Evolutionary conservation across 768 basidiomycete species (phyloP).

Genomic region (Hygrophorus russula): DNA sequence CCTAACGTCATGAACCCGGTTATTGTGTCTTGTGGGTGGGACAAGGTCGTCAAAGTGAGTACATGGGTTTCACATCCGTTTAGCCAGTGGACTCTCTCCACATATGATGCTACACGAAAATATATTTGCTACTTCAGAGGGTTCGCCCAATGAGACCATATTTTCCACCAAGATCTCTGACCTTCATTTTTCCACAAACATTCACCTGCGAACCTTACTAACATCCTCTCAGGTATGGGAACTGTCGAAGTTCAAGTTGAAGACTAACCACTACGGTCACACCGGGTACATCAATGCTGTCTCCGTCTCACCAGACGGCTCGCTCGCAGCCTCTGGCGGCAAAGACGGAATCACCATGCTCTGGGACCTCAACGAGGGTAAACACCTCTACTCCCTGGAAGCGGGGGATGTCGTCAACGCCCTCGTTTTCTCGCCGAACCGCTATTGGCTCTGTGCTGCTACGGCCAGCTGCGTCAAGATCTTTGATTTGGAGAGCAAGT

Average conservation of each 20-base stretch:
- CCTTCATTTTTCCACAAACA: conserved; percentile 10
- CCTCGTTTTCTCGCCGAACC: conserved; percentile 98
- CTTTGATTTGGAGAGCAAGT: conserved; percentile 99
- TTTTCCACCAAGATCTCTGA: conserved; percentile 77
- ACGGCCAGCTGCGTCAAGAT: conserved; percentile 97
- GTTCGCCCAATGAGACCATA: conserved; percentile 52
- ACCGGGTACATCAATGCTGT: conserved; percentile 98
- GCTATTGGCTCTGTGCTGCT: conserved; percentile 99
- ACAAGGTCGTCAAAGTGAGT: conserved; percentile 98
- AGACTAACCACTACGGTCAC: conserved; percentile 99
- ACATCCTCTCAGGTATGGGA: conserved; percentile 80
- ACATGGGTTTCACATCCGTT: background rate
- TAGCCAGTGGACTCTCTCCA: conserved; percentile 8
- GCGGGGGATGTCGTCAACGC: conserved; percentile 98
- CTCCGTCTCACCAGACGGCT: conserved; percentile 97
- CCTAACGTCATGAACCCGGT: conserved; percentile 96
- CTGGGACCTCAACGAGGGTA: conserved; percentile 99
- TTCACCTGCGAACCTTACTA: conserved; percentile 8
- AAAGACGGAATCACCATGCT: conserved; percentile 99
- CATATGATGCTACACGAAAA: conserved; percentile 24
- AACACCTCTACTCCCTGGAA: conserved; percentile 99
- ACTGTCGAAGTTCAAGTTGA: conserved; percentile 98
- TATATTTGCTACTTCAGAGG: conserved; percentile 93
- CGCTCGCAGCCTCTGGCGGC: conserved; percentile 96
- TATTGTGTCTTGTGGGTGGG: conserved; percentile 99